phyloP scores from a whole-genome alignment of 2,329 filamentous ascomycete species.

The Arthroderma uncinatum region DNA sequence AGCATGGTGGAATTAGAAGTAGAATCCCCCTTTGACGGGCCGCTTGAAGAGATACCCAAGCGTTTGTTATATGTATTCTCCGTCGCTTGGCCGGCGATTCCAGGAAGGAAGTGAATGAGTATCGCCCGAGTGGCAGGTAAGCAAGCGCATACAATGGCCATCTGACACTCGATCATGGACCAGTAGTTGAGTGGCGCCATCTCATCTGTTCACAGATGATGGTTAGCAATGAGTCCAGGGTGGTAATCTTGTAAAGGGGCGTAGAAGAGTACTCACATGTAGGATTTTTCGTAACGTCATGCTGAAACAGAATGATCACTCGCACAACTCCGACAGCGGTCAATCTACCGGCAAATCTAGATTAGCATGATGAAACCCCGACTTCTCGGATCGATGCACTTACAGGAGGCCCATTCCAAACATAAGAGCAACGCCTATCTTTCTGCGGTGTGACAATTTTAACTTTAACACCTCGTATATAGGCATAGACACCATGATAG shows the following conservation, averaged over 20 bases:
- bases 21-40: neutral
- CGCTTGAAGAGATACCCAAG: neutral
- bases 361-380: neutral
- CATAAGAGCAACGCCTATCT: slow-evolving; percentile 10
- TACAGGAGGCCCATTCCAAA: slow-evolving; percentile 4
- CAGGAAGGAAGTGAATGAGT: slow-evolving; percentile 6
- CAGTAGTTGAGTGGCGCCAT: slow-evolving; percentile 7
- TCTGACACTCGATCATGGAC: slow-evolving; percentile 10
- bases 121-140: slow-evolving; percentile 7
- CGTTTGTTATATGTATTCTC: neutral
- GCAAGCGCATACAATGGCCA: slow-evolving; percentile 10
- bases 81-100: neutral
- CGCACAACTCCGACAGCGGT: neutral
- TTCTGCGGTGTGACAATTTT: slow-evolving; percentile 15
- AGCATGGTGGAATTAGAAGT: neutral
- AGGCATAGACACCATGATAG: slow-evolving; percentile 17
- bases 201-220: neutral
- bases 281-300: neutral
- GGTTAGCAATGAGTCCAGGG: neutral
- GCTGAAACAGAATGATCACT: neutral
- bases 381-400: neutral
- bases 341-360: neutral
- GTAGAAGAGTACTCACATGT: neutral
- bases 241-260: too few species aligned
- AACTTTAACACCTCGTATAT: slow-evolving; percentile 18